Evolutionary conservation across 345 rosid genomes (phyloP).

Genomic region (Dipteronia sinensis): DNA sequence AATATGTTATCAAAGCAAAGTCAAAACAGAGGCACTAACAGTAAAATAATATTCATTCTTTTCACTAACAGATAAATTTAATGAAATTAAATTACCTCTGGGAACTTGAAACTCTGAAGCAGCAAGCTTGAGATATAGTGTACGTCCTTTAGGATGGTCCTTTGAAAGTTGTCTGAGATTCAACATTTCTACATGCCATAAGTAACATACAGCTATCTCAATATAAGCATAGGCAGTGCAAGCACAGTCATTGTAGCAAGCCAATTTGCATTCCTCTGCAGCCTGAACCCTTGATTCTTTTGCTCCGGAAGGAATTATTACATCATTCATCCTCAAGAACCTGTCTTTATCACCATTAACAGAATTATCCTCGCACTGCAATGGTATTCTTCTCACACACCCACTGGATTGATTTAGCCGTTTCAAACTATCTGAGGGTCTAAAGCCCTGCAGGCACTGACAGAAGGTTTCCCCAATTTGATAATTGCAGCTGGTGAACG

Average conservation of each 20-base stretch:
- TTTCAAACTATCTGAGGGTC: background rate
- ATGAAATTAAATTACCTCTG: slow-evolving; percentile 4
- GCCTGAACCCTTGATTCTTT: background rate
- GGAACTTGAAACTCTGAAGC: slow-evolving; percentile 16
- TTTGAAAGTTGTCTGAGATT: background rate
- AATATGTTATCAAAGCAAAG: background rate
- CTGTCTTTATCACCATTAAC: background rate
- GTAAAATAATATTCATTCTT: background rate
- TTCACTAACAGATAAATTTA: too few species aligned
- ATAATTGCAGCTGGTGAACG: slow-evolving; percentile 4
- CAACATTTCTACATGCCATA: slow-evolving; percentile 2
- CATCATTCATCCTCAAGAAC: slow-evolving; percentile 20
- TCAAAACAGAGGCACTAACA: background rate
- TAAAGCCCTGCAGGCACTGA: slow-evolving; percentile 1
- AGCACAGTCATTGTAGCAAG: slow-evolving; percentile 17
- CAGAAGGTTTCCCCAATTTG: background rate
- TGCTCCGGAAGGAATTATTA: background rate
- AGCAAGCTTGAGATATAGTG: slow-evolving; percentile 15
- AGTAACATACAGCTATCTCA: background rate
- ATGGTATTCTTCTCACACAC: slow-evolving; percentile 1
- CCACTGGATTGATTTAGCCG: background rate
- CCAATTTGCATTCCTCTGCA: background rate
- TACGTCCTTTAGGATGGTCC: background rate
- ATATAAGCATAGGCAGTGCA: slow-evolving; percentile 25
- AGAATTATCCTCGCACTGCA: slow-evolving; percentile 1